Evolutionary conservation across 192 early-diverging fungal genomes (phyloP).

Genomic region (Funneliformis geosporum): DNA sequence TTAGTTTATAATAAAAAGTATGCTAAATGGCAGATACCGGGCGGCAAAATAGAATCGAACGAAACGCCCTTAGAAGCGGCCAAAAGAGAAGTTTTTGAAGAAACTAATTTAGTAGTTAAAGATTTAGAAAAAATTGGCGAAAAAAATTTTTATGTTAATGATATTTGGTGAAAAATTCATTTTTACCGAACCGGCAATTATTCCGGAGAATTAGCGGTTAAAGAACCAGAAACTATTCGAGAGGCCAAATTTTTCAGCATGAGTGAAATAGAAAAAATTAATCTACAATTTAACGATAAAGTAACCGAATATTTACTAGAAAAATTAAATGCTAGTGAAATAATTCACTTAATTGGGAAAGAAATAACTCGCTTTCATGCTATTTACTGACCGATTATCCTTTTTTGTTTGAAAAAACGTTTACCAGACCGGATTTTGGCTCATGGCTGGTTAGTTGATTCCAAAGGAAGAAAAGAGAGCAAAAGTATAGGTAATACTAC

Average conservation of each 20-base stretch:
- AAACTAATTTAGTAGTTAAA: conserved; percentile 21
- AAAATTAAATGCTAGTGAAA: neutral
- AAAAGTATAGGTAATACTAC: neutral
- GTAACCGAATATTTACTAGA: neutral
- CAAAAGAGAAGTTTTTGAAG: conserved; percentile 20
- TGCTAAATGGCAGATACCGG: neutral
- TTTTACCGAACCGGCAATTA: neutral
- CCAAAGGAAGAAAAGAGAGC: neutral
- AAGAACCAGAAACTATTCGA: conserved; percentile 6
- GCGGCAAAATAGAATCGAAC: neutral
- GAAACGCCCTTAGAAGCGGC: conserved; percentile 3
- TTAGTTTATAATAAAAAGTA: conserved; percentile 4
- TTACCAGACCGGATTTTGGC: neutral
- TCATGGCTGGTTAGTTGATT: neutral
- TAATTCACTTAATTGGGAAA: neutral
- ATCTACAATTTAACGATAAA: neutral
- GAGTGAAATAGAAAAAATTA: neutral
- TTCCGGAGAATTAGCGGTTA: neutral
- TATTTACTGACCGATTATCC: conserved; percentile 1
- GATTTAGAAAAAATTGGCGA: conserved; percentile 7
- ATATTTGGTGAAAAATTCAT: neutral
- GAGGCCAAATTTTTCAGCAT: neutral
- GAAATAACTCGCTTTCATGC: conserved; percentile 11
- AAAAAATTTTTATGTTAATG: conserved; percentile 10
- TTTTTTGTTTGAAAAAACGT: neutral